Evolutionary conservation across 495 filamentous ascomycete genomes (phyloP).

Genomic region (Xylaria bambusicola): DNA sequence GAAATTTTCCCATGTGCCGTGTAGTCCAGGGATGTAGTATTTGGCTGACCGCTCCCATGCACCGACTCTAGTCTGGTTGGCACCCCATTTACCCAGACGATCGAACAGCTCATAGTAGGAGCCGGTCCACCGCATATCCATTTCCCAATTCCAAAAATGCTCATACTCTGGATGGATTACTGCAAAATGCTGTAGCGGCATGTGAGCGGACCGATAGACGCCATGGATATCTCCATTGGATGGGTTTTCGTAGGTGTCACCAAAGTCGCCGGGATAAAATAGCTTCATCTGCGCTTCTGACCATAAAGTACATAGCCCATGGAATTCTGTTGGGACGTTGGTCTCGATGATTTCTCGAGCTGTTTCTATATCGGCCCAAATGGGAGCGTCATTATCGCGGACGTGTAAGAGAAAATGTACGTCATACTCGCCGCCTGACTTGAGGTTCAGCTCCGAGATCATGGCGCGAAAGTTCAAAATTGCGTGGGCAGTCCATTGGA

Average conservation of each 20-base stretch:
- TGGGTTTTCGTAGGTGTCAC: slow-evolving; percentile 63
- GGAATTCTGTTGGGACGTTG: slow-evolving; percentile 85
- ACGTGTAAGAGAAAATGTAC: slow-evolving; percentile 82
- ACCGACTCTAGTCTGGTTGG: slow-evolving; percentile 74
- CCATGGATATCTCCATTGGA: slow-evolving; percentile 72
- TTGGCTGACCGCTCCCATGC: slow-evolving; percentile 89
- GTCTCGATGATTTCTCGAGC: slow-evolving; percentile 63
- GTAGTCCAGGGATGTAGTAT: slow-evolving; percentile 86
- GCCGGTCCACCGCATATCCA: slow-evolving; percentile 90
- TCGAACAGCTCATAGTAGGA: slow-evolving; percentile 93
- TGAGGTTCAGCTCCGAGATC: slow-evolving; percentile 72
- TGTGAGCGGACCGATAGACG: slow-evolving; percentile 84
- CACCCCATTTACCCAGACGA: slow-evolving; percentile 71
- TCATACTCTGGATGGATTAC: slow-evolving; percentile 87
- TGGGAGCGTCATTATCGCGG: slow-evolving; percentile 63
- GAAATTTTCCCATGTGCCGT: slow-evolving; percentile 90
- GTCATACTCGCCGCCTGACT: slow-evolving; percentile 75
- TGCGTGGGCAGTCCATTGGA: slow-evolving; percentile 67
- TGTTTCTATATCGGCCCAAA: slow-evolving; percentile 60
- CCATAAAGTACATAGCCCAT: slow-evolving; percentile 85
- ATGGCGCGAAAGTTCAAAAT: slow-evolving; percentile 75
- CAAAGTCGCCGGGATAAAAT: slow-evolving; percentile 75
- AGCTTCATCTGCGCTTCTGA: slow-evolving; percentile 89
- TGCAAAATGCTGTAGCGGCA: slow-evolving; percentile 93
- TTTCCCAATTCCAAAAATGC: slow-evolving; percentile 98